Evolutionary conservation across 257 asterid genomes (phyloP).

Genomic region (Primulina eburnea): DNA sequence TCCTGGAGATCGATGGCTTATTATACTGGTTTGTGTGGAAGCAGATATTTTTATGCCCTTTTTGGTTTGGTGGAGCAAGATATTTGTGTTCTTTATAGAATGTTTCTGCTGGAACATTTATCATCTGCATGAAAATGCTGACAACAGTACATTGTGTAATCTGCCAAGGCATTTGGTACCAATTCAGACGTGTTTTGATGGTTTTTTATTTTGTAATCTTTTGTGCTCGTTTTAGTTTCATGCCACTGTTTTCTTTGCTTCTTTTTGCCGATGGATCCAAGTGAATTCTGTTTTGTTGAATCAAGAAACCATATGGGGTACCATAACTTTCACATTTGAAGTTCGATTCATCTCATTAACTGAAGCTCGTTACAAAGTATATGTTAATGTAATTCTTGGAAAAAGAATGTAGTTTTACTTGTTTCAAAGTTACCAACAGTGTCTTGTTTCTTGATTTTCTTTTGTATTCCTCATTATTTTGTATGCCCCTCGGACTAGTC

Average conservation of each 20-base stretch:
- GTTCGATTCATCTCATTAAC: background rate
- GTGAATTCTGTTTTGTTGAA: background rate
- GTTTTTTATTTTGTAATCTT: too few relatives aligned
- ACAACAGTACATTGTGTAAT: background rate
- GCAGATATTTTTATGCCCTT: too few relatives aligned
- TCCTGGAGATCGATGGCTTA: background rate
- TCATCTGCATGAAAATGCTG: background rate
- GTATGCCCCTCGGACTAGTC: background rate
- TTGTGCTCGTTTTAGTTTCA: background rate
- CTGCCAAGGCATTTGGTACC: background rate
- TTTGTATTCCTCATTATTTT: background rate
- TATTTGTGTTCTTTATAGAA: too few relatives aligned
- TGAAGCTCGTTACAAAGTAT: background rate
- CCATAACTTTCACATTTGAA: background rate
- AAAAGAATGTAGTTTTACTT: background rate
- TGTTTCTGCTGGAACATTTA: too few relatives aligned
- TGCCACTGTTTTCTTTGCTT: background rate
- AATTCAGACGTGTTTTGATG: too few relatives aligned
- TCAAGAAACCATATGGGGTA: background rate
- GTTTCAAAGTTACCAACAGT: too few relatives aligned
- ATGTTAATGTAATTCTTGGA: background rate
- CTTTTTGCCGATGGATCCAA: background rate
- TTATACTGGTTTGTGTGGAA: background rate
- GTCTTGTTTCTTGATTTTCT: background rate
- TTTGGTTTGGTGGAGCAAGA: too few relatives aligned